A percentile compares a stretch with the other conserved stretches of the same genome.
phyloP scores from a whole-genome alignment of 2,329 filamentous ascomycete genomes.

The Fusarium newnesense region DNA sequence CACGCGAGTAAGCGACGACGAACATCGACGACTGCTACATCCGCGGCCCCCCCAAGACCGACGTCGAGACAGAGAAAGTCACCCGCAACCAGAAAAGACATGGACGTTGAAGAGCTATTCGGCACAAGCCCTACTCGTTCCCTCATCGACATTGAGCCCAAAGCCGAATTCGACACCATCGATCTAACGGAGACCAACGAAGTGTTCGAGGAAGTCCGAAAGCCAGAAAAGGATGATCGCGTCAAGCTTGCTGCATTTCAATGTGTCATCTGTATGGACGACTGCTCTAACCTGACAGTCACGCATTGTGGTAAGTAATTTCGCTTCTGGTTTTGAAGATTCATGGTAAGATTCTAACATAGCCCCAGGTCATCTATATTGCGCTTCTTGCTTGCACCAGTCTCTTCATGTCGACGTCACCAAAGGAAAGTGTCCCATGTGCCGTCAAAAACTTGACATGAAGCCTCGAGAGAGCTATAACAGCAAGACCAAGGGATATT shows the following conservation, averaged over 20 bases:
- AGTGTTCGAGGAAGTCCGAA: slow-evolving; percentile 56
- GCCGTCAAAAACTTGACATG: slow-evolving; percentile 67
- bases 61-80: slow-evolving; percentile 17
- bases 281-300: slow-evolving; percentile 66
- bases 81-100: slow-evolving; percentile 17
- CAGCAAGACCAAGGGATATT: slow-evolving; percentile 62
- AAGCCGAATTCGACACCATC: slow-evolving; percentile 46
- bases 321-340: not conserved
- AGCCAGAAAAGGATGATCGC: slow-evolving; percentile 59
- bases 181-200: slow-evolving; percentile 55
- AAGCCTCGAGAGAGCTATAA: slow-evolving; percentile 54
- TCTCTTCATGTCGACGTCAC: slow-evolving; percentile 66
- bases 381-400: slow-evolving; percentile 69
- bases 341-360: slow-evolving; percentile 24
- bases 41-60: slow-evolving; percentile 2
- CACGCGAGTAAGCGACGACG: slow-evolving; percentile 44
- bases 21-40: slow-evolving; percentile 22
- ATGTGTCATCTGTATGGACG: slow-evolving; percentile 76
- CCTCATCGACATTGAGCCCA: slow-evolving; percentile 22
- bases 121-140: slow-evolving; percentile 32
- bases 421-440: slow-evolving; percentile 72
- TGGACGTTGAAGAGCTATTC: slow-evolving; percentile 45
- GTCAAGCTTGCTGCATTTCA: slow-evolving; percentile 67
- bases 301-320: slow-evolving; percentile 71
- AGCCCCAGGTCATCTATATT: slow-evolving; percentile 70